These are phyloP conservation scores for Trichoderma sp. DNA, from an alignment of 2,329 filamentous ascomycete genomes.

Conservation along the genomic window DNA sequence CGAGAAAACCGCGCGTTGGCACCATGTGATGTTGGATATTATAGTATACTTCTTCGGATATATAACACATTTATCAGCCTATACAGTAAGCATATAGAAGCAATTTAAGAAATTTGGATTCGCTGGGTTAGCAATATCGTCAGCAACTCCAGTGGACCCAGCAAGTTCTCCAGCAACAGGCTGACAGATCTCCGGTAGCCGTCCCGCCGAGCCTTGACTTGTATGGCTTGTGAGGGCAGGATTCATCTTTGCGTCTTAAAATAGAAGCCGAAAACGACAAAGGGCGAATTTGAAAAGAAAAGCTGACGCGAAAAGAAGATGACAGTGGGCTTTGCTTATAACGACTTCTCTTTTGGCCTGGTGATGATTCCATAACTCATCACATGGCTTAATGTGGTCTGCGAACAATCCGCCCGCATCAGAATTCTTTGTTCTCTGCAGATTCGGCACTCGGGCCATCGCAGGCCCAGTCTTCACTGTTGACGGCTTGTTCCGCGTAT, in stretches of 20 bases:
- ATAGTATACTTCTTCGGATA: neutral
- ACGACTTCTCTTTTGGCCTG: neutral
- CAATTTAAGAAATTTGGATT: neutral
- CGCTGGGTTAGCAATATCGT: neutral
- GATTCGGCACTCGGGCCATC: neutral
- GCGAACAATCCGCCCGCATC: neutral
- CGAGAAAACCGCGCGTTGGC: too few relatives aligned
- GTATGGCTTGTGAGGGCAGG: neutral
- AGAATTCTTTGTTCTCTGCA: too few relatives aligned
- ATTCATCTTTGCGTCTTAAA: neutral
- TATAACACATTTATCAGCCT: neutral
- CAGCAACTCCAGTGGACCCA: neutral
- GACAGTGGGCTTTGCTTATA: neutral
- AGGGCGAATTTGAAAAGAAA: neutral
- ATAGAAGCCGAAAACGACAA: neutral
- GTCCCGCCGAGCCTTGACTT: neutral
- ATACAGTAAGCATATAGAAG: neutral
- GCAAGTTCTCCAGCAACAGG: neutral
- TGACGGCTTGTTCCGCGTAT: neutral
- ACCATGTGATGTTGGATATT: neutral
- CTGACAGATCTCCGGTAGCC: neutral
- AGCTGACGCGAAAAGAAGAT: neutral
- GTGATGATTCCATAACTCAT: neutral
- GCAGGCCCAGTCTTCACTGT: neutral
- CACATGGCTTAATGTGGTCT: neutral